Base-by-base conservation (phyloP, 805 yeast species). In the Lachancea meyersii region DNA sequence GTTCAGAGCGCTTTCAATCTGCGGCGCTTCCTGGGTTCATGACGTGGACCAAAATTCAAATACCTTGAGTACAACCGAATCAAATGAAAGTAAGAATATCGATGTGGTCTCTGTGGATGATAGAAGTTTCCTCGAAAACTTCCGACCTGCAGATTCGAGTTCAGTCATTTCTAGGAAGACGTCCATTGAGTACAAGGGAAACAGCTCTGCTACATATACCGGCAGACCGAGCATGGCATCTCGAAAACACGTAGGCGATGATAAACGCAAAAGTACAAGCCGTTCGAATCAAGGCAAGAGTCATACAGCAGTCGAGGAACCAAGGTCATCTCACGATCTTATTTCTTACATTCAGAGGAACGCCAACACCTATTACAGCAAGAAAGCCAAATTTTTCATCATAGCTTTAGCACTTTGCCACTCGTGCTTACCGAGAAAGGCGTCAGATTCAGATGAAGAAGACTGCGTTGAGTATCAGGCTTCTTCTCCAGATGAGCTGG, bases 401-500 rank as follows among this genome's bases (percentile, higher is more conserved):
- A 64, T 93, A 34, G 73, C 88, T 1, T 68, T 93, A 40, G 93
- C 97, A 0, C 66, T 93, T 35, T 93, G 98, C 54, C 96, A 89
- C 58, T 75, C 93, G 0, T 91, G 97, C 59, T 66, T 86, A 37
- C 97, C 97, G 1, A 81, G 82, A 49, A 72, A 65, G 32, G 52
- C 58, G 1, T 45, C 33, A 17, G 31, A 45, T 19, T 40, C 38
- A 8, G 54, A 54, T 17, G 62, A 54, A 2, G 75, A 68, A 33
- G 79, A 71, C 18, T 68, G 71, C 18, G 76, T 88, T 19, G 80
- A 78, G 44, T 93, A 93, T 54, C 97, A 91, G 58, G 86, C 97
- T 0, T 80, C 97, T 0, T 89, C 97, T 0, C 99, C 98, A 0
- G 99, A 93, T 64, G 99, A 93, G 60, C 65, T 89, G 38, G 98